Base-by-base conservation (phyloP, 2,329 filamentous ascomycete genomes). In the Microascus cirrosus region DNA sequence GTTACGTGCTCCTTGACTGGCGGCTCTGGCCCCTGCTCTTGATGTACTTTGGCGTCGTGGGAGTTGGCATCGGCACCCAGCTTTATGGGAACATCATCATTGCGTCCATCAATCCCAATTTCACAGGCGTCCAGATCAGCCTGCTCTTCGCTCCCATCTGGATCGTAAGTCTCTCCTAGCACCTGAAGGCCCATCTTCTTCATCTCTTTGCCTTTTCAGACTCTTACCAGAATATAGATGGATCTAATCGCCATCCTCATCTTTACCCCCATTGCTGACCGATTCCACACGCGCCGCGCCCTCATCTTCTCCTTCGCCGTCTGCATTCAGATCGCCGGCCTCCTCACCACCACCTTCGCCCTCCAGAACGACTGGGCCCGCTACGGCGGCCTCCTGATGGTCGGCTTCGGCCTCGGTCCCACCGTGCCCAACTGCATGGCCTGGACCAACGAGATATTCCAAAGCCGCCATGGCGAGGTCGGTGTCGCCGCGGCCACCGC, bases 11-110 rank as follows among this genome's bases (percentile, higher is more conserved):
- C 34, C 77, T 88, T 39, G 91, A 96, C 71, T 95, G 90, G 91
- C 83, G 90, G 2, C 77, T 95, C 20, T 96, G 90, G 87, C 91
- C 91, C 1, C 72, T 96, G 63, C 79, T 86, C 1, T 67, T 95
- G 57, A 96, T 96, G 91, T 96, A 96, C 73, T 95, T 96, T 73
- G 91, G 91, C 22, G 91, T 96, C 2, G 91, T 96, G 1, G 91
- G 91, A 24, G 91, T 95, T 2, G 91, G 91, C 10, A 95, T 95
- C 61, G 91, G 90, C 52, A 91, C 90, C 0, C 90, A 95, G 72
- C 83, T 89, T 53, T 96, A 96, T 67, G 89, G 87, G 35, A 93
- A 86, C 2, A 83, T 95, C 62, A 95, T 96, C 65, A 94, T 96
- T 65, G 79, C 82, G 18, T 82, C 84, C 11, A 94, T 94, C 66